Conservation (phyloP, 225 moss, liverwort and hornwort genomes). For the Marchantia paleacea region DNA sequence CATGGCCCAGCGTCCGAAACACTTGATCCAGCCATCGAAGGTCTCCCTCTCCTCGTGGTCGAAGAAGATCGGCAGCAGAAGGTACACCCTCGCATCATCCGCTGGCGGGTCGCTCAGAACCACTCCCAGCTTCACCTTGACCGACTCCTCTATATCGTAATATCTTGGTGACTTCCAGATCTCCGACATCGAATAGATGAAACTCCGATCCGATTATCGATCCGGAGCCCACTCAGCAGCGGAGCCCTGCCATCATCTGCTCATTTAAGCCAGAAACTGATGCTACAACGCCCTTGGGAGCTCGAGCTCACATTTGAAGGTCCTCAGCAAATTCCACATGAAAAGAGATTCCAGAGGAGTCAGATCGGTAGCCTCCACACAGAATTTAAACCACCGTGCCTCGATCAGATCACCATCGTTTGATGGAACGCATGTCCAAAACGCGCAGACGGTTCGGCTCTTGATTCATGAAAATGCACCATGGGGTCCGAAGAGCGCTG, state of each 20-base stretch:
- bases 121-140: conserved; percentile 27
- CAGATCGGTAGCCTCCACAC: neutral
- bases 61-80: conserved; percentile 24
- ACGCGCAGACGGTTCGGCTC: neutral
- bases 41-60: conserved; percentile 17
- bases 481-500: neutral
- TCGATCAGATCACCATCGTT: neutral
- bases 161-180: conserved; percentile 22
- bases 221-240: no score
- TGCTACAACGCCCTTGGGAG: no score
- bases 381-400: neutral
- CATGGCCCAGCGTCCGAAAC: conserved; percentile 37
- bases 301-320: neutral
- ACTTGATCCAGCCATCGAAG: conserved; percentile 28
- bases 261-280: no score
- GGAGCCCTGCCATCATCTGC: no score
- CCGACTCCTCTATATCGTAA: conserved; percentile 32
- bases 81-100: neutral
- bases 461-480: neutral
- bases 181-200: neutral
- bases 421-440: neutral
- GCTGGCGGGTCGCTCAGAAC: conserved; percentile 28
- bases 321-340: neutral
- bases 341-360: neutral
- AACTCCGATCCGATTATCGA: neutral